These are phyloP conservation scores for Hemileccinum rubropunctum DNA, from an alignment of 768 basidiomycete species.

Conservation along the genomic window DNA sequence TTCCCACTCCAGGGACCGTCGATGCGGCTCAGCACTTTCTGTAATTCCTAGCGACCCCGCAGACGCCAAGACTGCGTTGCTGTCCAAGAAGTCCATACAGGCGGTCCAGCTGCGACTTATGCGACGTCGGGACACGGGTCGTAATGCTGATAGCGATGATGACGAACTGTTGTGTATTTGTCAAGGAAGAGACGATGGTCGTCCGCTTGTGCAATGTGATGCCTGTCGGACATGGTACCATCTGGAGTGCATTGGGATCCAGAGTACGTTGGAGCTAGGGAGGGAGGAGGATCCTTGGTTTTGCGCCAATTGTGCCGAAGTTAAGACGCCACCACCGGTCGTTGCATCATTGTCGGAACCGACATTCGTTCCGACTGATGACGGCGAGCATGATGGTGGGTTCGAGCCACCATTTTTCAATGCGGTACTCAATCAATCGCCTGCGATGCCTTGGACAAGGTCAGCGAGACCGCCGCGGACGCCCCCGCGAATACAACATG, in stretches of 20 bases:
- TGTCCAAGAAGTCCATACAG: slow-evolving; percentile 70
- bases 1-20: slow-evolving; percentile 36
- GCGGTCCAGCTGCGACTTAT: slow-evolving; percentile 50
- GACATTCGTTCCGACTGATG: slow-evolving; percentile 67
- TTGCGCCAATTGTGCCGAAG: slow-evolving; percentile 53
- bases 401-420: slow-evolving; percentile 63
- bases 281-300: slow-evolving; percentile 81
- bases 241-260: slow-evolving; percentile 74
- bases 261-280: slow-evolving; percentile 59
- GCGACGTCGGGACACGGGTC: slow-evolving; percentile 39
- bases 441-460: slow-evolving; percentile 47
- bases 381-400: slow-evolving; percentile 34
- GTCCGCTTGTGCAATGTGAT: slow-evolving; percentile 82
- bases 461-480: slow-evolving; percentile 43
- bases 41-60: slow-evolving; percentile 66
- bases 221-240: slow-evolving; percentile 82
- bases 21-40: slow-evolving; percentile 16
- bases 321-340: slow-evolving; percentile 40
- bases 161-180: slow-evolving; percentile 65
- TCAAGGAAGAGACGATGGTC: slow-evolving; percentile 61
- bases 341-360: slow-evolving; percentile 45
- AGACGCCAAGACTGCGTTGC: slow-evolving; percentile 69
- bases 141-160: slow-evolving; percentile 39
- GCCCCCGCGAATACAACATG: slow-evolving; percentile 37
- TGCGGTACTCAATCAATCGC: slow-evolving; percentile 51